Base-by-base conservation (phyloP, 306 rosid species). In the Rosa multiflora region DNA sequence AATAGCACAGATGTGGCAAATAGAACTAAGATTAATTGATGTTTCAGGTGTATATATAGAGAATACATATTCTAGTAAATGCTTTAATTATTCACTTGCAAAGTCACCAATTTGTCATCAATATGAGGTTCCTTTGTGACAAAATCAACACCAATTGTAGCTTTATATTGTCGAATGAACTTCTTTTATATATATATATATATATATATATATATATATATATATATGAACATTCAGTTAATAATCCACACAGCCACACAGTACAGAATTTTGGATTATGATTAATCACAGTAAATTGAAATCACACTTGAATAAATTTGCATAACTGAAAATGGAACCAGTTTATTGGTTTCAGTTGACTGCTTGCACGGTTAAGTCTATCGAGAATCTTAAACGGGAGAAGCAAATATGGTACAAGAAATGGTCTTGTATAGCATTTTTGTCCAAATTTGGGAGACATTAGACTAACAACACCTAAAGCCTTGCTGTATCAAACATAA, bases 141-240 rank as follows among this genome's bases (percentile, higher is more conserved):
- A 84, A 94, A 94, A 88, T 94, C 99, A 80, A 97, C 99, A 8
- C 99, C 99, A 21, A 94, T 94, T 2, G 99, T 94, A 46, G 99
- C 88, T 83, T 92, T 94, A 44, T 90, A 94, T 76, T 89, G 97
- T 74, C 73, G 93, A 82, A 78, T 86, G 81, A 85, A 91, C 82
- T 91, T 94, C 81, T 81, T 88, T 68, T 94, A 86, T 13, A 85
- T 97, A 40, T 94, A n/a, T 89, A 84, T 29, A 29, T 29, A 29
- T 29, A 29, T 29, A 29, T 29, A 71, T 94, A 86, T 13, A 85
- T 97, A 44, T 94, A 94, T 89, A 84, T 29, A 29, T 29, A 29
- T 29, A 29, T 29, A 29, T 29, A 29, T 29, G 29, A 26, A 64
- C 74, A 81, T 4, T 42, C 55, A 63, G 87, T 89, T 86, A 88